Evolutionary conservation across 2,329 filamentous ascomycete genomes (phyloP), one percentile per base, ranked within the genome.

Genomic region (Neocatenulostroma microsporum): DNA sequence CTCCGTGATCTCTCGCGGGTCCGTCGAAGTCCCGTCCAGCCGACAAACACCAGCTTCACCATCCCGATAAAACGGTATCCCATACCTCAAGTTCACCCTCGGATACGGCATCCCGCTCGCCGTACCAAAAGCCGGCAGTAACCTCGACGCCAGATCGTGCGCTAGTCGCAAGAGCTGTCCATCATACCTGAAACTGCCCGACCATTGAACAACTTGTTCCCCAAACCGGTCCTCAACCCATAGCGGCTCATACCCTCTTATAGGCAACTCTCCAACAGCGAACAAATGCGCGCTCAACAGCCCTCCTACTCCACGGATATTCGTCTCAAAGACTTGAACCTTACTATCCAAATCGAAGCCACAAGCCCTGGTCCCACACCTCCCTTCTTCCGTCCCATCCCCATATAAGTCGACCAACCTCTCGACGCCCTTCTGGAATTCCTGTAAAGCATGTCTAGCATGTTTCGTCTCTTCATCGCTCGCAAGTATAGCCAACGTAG

Each of bases 331-430:
- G 25, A 98, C 86, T 64, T 98, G 89, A 2, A 98, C 91, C 63
- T 96, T 98, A 66, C 88, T 94, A 62, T 98, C 89, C 26, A 94
- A 69, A 60, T 98, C 86, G 54, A 98, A 98, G 0, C 87, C 91
- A 37, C 78, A 74, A 3, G 80, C 79, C 46, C 86, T 72, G 40
- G 73, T 68, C 3, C 89, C 89, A 54, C 76, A 72, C 5, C 84
- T 85, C 4, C 72, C 70, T 68, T 3, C 83, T 81, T 69, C 63
- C 21, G 78, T 78, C 2, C 88, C 89, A 61, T 95, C 88, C 3
- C 89, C 89, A 59, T 95, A 96, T 50, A 91, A 70, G 46, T 77
- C 68, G 3, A 95, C 82, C 50, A 96, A 69, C 34, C 80, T 70
- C 41, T 74, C 70, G 19, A 95, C 74, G 15, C 86, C 86, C 43